Conservation (phyloP, 192 early-diverging fungal species). For the Paraglomus brasilianum region DNA sequence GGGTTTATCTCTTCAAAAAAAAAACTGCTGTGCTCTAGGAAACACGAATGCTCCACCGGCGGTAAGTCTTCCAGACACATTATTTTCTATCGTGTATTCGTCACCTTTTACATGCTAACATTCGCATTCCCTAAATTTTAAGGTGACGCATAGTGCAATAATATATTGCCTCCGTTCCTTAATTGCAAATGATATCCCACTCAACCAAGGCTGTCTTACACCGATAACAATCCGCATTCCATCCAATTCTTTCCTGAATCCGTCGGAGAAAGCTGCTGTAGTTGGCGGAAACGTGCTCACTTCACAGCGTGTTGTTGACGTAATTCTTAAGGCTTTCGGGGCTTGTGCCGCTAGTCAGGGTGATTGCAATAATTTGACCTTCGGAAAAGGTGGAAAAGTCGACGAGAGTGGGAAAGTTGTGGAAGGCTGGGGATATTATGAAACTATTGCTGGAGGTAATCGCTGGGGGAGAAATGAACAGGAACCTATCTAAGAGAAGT, state of each 20-base stretch:
- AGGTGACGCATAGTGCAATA: constrained; percentile 86
- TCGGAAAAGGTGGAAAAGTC: constrained; percentile 70
- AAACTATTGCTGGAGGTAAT: constrained; percentile 82
- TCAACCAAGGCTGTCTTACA: constrained; percentile 93
- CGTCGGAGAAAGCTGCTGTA: constrained; percentile 82
- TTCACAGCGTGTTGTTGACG: constrained; percentile 89
- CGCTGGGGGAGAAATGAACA: not conserved
- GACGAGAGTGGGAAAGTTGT: constrained; percentile 49
- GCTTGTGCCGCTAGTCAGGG: constrained; percentile 92
- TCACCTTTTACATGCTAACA: constrained; percentile 23
- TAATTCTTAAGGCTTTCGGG: constrained; percentile 85
- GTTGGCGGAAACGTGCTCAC: constrained; percentile 98
- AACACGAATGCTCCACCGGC: constrained; percentile 55
- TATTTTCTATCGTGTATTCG: not conserved
- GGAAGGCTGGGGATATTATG: constrained; percentile 94
- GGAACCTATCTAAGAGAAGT: not conserved
- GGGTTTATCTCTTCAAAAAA: too few relatives aligned
- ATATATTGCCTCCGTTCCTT: constrained; percentile 95
- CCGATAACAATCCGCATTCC: constrained; percentile 85
- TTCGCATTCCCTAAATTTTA: not conserved
- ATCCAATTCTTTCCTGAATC: constrained; percentile 70
- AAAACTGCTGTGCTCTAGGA: not conserved
- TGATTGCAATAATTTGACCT: constrained; percentile 96
- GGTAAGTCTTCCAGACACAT: constrained; percentile 33
- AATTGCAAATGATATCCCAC: constrained; percentile 86